phyloP scores from a whole-genome alignment of 2,329 filamentous ascomycete species.

The Colletotrichum graminicola region DNA sequence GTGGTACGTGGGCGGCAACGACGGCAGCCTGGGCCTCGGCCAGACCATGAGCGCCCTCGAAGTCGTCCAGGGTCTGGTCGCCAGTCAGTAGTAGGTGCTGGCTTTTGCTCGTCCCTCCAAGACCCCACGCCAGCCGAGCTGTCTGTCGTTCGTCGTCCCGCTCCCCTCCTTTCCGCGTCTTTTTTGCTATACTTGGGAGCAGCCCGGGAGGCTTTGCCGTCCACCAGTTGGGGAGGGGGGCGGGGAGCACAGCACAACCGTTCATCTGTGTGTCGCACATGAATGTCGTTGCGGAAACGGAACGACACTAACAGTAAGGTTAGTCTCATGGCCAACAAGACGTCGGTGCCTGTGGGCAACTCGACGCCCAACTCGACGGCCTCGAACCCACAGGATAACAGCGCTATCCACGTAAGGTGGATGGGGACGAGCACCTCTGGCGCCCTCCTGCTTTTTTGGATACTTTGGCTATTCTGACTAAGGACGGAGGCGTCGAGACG shows the following conservation, averaged over 20 bases:
- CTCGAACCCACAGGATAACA: neutral
- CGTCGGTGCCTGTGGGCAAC: neutral
- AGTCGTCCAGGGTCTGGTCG: slow-evolving; percentile 67
- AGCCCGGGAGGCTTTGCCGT: neutral
- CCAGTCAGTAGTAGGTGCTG: slow-evolving; percentile 48
- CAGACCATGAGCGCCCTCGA: slow-evolving; percentile 76
- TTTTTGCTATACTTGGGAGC: neutral
- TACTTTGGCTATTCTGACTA: neutral
- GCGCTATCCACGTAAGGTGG: neutral
- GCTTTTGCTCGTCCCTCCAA: slow-evolving; percentile 49
- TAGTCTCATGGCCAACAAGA: neutral
- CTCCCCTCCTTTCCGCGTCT: neutral
- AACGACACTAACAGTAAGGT: neutral
- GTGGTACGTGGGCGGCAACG: slow-evolving; percentile 71
- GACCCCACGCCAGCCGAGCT: neutral
- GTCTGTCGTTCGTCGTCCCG: neutral
- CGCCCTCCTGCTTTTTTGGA: neutral
- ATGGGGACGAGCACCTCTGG: neutral
- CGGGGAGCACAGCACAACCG: neutral
- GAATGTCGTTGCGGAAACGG: neutral
- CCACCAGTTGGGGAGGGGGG: neutral
- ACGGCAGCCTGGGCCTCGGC: slow-evolving; percentile 68
- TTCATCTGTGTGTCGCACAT: neutral
- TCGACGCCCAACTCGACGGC: neutral
- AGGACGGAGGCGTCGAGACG: neutral